Percentiles rank a stretch among this genome's conserved stretches.
Evolutionary conservation across 2,329 filamentous ascomycete genomes (phyloP).

Genomic region (Microdochium bolleyi): DNA sequence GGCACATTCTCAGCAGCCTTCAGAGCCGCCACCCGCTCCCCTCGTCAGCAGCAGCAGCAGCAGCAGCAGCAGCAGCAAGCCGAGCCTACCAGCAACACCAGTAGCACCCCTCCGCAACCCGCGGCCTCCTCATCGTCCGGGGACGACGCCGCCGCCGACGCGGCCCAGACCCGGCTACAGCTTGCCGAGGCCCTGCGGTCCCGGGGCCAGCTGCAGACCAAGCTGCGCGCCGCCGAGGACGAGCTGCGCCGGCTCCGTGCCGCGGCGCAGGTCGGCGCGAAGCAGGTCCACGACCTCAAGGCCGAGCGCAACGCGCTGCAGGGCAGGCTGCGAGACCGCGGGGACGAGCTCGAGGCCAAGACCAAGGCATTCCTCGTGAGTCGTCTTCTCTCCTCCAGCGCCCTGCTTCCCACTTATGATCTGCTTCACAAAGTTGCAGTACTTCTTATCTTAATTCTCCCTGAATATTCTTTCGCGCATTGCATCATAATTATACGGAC

Average conservation of each 20-base stretch:
- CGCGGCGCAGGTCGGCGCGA: slow-evolving; percentile 50
- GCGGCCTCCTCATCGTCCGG: not conserved
- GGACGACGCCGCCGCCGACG: slow-evolving; percentile 23
- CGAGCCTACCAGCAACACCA: slow-evolving; percentile 4
- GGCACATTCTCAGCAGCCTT: slow-evolving; percentile 13
- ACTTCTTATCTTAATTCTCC: too few species aligned
- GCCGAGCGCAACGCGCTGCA: slow-evolving; percentile 54
- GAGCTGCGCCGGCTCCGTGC: slow-evolving; percentile 58
- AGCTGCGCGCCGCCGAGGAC: slow-evolving; percentile 52
- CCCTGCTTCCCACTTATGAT: not conserved
- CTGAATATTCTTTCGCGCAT: too few species aligned
- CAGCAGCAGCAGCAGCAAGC: slow-evolving; percentile 11
- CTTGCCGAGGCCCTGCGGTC: slow-evolving; percentile 71
- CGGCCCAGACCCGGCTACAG: slow-evolving; percentile 54
- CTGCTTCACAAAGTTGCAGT: too few species aligned
- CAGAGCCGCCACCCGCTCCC: slow-evolving; percentile 17
- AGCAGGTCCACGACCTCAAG: slow-evolving; percentile 53
- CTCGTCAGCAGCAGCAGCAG: slow-evolving; percentile 16
- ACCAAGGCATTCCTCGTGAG: slow-evolving; percentile 69
- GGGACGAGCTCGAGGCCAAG: slow-evolving; percentile 81
- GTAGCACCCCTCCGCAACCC: not conserved
- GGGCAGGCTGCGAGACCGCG: slow-evolving; percentile 66
- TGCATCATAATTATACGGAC: too few species aligned
- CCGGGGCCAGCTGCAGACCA: slow-evolving; percentile 57
- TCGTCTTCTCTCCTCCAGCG: not conserved